A percentile compares a stretch with the other conserved stretches of the same genome.
These are phyloP conservation scores for Acanthamoeba triangularis DNA, from an alignment of 208 protist genomes.

Conservation along the genomic window DNA sequence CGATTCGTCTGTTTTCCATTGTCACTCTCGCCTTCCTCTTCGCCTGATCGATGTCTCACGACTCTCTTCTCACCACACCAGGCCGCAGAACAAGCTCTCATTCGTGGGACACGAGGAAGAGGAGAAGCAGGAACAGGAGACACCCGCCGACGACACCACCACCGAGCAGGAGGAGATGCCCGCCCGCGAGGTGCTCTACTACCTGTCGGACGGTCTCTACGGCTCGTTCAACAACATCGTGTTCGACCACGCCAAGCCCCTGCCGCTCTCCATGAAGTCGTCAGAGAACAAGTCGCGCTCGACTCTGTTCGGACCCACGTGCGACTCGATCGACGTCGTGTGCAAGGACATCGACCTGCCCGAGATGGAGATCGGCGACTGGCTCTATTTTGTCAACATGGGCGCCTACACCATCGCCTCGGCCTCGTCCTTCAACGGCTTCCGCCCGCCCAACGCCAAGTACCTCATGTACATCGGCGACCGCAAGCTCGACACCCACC, in stretches of 20 bases:
- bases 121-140: background rate
- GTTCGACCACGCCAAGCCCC: conserved; percentile 87
- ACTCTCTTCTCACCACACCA: background rate
- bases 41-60: background rate
- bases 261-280: conserved; percentile 23
- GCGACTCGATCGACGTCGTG: conserved; percentile 93
- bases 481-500: conserved; percentile 28
- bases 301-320: conserved; percentile 93
- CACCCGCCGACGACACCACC: background rate
- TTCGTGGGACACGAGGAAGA: background rate
- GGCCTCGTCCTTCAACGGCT: conserved; percentile 90
- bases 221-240: conserved; percentile 94
- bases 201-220: conserved; percentile 94
- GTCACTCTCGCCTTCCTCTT: background rate
- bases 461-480: conserved; percentile 48
- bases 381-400: conserved; percentile 94
- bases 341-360: conserved; percentile 86
- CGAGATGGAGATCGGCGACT: conserved; percentile 92
- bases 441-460: conserved; percentile 53
- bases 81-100: conserved; percentile 31
- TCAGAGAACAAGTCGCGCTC: conserved; percentile 31
- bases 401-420: conserved; percentile 93
- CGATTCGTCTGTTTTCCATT: background rate
- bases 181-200: conserved; percentile 90
- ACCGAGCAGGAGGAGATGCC: conserved; percentile 59